Evolutionary conservation across 163 green algal species (phyloP).

Genomic region (Scenedesmus sp.): DNA sequence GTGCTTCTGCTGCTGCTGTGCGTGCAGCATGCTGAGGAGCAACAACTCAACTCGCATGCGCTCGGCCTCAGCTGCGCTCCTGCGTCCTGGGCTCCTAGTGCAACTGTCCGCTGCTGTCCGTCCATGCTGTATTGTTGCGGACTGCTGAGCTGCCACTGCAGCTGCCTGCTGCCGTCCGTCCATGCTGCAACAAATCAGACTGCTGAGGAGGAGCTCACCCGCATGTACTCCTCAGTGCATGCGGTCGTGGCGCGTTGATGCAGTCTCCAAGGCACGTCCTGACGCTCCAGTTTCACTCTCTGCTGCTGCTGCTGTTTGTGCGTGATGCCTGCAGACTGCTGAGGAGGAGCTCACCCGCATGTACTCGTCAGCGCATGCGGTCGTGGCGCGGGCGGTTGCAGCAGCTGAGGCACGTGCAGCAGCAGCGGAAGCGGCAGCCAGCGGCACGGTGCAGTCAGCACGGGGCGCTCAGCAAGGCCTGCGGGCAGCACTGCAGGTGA

Average conservation of each 20-base stretch:
- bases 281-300: no score
- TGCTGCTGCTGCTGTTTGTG: not conserved
- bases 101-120: no score
- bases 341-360: constrained; percentile 3
- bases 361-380: not conserved
- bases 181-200: not conserved
- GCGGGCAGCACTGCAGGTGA: not conserved
- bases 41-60: no score
- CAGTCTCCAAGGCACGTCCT: no score
- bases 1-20: no score
- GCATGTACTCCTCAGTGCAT: not conserved
- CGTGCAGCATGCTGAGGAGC: no score
- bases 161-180: not conserved
- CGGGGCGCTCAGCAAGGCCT: not conserved
- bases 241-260: not conserved
- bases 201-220: not conserved
- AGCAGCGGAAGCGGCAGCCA: constrained; percentile 3
- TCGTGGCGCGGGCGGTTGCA: constrained; percentile 31
- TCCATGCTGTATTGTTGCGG: not conserved
- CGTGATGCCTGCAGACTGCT: not conserved
- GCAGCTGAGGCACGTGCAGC: not conserved
- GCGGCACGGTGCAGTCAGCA: not conserved
- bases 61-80: no score
- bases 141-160: not conserved
- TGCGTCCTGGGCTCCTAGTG: no score